Evolutionary conservation across 768 basidiomycete genomes (phyloP).

Genomic region (Calocybe gangraenosa): DNA sequence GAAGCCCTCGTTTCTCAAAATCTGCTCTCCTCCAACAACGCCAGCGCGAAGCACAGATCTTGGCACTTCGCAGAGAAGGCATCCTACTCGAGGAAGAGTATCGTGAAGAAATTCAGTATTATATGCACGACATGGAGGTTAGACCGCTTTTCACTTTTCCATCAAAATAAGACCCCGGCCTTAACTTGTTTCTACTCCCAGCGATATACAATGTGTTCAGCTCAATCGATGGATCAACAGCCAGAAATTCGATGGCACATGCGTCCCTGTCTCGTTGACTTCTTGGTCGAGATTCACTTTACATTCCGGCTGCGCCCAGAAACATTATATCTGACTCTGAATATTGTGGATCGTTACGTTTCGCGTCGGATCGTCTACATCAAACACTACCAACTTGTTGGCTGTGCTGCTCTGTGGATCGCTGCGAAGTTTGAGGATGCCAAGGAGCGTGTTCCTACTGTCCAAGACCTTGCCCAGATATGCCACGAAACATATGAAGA

Average conservation of each 20-base stretch:
- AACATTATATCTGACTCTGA: constrained; percentile 96
- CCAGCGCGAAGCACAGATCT: constrained; percentile 65
- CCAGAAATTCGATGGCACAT: constrained; percentile 99
- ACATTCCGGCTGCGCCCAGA: constrained; percentile 97
- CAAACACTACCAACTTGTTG: constrained; percentile 99
- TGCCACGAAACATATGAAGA: constrained; percentile 98
- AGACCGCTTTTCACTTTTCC: constrained; percentile 25
- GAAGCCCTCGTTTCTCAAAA: constrained; percentile 66
- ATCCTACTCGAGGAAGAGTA: constrained; percentile 93
- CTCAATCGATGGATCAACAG: constrained; percentile 97
- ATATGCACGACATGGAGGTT: constrained; percentile 99
- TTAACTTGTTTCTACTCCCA: constrained; percentile 10
- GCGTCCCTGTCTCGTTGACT: constrained; percentile 98
- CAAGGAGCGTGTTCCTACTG: constrained; percentile 95
- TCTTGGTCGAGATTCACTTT: constrained; percentile 97
- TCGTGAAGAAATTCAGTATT: constrained; percentile 83
- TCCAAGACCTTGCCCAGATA: constrained; percentile 90
- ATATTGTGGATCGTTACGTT: constrained; percentile 98
- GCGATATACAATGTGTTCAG: constrained; percentile 86
- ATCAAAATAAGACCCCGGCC: neutral
- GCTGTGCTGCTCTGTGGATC: constrained; percentile 98
- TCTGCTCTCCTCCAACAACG: constrained; percentile 53
- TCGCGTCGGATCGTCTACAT: constrained; percentile 98
- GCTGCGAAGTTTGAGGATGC: constrained; percentile 99
- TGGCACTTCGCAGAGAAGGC: constrained; percentile 66